Conservation (phyloP, 2,329 filamentous ascomycete genomes). For the Hypoxylon sp. region DNA sequence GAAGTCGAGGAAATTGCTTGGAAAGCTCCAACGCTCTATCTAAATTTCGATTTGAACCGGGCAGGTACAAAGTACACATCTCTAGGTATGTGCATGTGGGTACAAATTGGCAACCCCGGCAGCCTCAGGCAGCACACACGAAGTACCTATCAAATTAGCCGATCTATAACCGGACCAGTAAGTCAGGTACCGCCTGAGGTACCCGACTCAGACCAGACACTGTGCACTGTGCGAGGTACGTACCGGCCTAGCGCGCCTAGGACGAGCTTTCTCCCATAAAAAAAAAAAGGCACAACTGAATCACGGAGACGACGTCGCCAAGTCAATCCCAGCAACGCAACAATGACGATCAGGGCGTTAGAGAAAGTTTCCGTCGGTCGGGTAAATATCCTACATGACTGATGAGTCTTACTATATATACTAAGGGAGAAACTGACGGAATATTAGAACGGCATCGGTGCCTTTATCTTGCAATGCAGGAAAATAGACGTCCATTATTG, state of each 20-base stretch:
- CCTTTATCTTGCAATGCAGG: conserved; percentile 98
- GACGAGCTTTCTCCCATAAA: conserved; percentile 12
- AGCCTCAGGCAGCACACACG: too few relatives aligned
- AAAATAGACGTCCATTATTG: conserved; percentile 97
- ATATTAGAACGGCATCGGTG: conserved; percentile 91
- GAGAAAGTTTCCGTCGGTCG: conserved; percentile 67
- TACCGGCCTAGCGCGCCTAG: not conserved
- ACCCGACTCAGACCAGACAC: not conserved
- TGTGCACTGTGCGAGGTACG: not conserved
- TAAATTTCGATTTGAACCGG: conserved; percentile 23
- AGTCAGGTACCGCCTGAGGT: not conserved
- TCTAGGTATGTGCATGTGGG: not conserved
- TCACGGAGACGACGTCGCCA: conserved; percentile 6
- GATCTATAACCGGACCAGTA: not conserved
- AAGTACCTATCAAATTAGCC: not conserved
- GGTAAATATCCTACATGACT: conserved; percentile 59
- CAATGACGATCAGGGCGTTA: conserved; percentile 71
- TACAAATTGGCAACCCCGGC: not conserved
- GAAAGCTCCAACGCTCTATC: conserved; percentile 31
- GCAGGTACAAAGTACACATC: conserved; percentile 9
- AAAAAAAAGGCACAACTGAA: conserved; percentile 6
- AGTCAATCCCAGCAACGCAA: conserved; percentile 55
- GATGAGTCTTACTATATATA: conserved; percentile 23
- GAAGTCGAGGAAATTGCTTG: conserved; percentile 44
- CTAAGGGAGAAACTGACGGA: conserved; percentile 13